These are phyloP conservation scores for Conticribra weissflogii DNA, from an alignment of 108 stramenopile species.

Conservation along the genomic window DNA sequence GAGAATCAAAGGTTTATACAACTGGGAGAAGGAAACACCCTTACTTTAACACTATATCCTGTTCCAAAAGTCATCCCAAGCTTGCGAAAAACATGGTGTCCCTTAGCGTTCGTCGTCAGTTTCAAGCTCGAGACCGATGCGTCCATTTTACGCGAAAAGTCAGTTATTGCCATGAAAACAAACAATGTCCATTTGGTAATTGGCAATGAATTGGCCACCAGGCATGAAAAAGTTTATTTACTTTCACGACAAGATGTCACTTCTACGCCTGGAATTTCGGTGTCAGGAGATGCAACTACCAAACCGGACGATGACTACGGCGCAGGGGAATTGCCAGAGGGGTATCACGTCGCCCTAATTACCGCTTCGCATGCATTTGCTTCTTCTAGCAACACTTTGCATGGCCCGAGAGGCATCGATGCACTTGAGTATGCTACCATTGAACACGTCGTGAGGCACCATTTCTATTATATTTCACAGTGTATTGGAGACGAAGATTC, in stretches of 20 bases:
- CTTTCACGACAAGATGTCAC: conserved; percentile 55
- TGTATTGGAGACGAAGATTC: not conserved
- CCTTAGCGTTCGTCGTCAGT: conserved; percentile 91
- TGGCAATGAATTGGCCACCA: conserved; percentile 90
- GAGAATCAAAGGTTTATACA: conserved; percentile 8
- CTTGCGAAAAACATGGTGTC: conserved; percentile 84
- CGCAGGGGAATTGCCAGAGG: conserved; percentile 50
- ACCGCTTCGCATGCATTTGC: conserved; percentile 27
- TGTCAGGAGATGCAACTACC: no score
- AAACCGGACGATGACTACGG: conserved; percentile 4
- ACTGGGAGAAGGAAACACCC: conserved; percentile 34
- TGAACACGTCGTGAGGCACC: conserved; percentile 65
- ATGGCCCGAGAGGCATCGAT: conserved; percentile 22
- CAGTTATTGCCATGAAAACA: conserved; percentile 78
- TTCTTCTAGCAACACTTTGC: conserved; percentile 4
- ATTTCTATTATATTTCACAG: conserved; percentile 82
- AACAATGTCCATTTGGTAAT: conserved; percentile 96
- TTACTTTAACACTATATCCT: conserved; percentile 71
- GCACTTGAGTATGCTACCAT: conserved; percentile 68
- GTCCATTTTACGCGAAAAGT: conserved; percentile 84
- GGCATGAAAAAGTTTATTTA: conserved; percentile 84
- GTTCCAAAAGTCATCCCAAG: conserved; percentile 93
- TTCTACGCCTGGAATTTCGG: no score
- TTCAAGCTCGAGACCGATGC: conserved; percentile 99
- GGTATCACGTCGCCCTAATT: conserved; percentile 25